Percentiles rank a stretch among this genome's conserved stretches.
Evolutionary conservation across 345 rosid species (phyloP).

Genomic region (Linum tenue): DNA sequence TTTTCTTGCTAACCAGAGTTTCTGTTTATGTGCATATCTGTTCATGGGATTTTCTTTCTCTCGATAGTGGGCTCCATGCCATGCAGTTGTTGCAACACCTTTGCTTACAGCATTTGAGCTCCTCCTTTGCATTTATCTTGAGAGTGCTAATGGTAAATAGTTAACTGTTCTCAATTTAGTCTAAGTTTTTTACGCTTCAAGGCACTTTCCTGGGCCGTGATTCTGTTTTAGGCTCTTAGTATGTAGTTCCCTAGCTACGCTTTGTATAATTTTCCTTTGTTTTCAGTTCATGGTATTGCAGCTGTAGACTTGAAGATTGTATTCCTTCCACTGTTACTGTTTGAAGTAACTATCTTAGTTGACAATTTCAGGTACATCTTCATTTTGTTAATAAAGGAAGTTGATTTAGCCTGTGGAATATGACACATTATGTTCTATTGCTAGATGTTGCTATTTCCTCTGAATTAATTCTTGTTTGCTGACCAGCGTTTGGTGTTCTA

Average conservation of each 20-base stretch:
- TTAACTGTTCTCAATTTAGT: slow-evolving; percentile 5
- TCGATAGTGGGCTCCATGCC: slow-evolving; percentile 99
- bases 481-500: too few species aligned
- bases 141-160: slow-evolving; percentile 57
- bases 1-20: background rate
- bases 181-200: background rate
- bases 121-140: slow-evolving; percentile 92
- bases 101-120: slow-evolving; percentile 88
- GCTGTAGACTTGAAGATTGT: slow-evolving; percentile 85
- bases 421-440: background rate
- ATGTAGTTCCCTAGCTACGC: background rate
- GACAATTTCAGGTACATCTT: slow-evolving; percentile 79
- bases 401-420: background rate
- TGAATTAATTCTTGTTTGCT: too few species aligned
- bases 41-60: slow-evolving; percentile 19
- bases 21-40: slow-evolving; percentile 6
- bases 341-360: slow-evolving; percentile 62
- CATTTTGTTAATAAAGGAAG: background rate
- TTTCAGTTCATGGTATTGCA: slow-evolving; percentile 40
- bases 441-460: background rate
- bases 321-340: slow-evolving; percentile 70
- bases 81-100: slow-evolving; percentile 85
- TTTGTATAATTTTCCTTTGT: slow-evolving; percentile 7
- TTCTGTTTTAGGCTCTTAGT: background rate
- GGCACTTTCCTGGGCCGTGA: background rate